A percentile compares a stretch with the other conserved stretches of the same genome.
Evolutionary conservation across 2,329 filamentous ascomycete genomes (phyloP).

Genomic region (Alternaria atra): DNA sequence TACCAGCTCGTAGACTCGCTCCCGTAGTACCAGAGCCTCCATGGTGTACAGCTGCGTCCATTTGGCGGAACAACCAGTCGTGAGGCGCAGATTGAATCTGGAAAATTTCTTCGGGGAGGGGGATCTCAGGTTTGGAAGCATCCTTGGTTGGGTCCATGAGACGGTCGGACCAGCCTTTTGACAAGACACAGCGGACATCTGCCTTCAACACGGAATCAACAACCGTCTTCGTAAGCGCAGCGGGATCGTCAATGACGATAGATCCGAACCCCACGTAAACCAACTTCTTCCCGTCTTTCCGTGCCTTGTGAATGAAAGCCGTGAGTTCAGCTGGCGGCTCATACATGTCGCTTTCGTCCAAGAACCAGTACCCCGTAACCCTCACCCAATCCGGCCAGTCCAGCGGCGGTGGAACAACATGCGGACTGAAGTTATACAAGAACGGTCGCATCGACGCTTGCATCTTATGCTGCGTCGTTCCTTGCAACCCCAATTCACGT

Average conservation of each 20-base stretch:
- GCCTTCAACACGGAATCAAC: constrained; percentile 90
- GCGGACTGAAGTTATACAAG: constrained; percentile 94
- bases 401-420: constrained; percentile 89
- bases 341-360: constrained; percentile 77
- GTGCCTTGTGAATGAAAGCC: constrained; percentile 84
- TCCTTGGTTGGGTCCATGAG: constrained; percentile 62
- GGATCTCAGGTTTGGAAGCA: constrained; percentile 69
- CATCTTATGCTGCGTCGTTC: constrained; percentile 87
- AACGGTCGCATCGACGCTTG: constrained; percentile 98
- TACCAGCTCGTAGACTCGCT: constrained; percentile 86
- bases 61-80: constrained; percentile 94
- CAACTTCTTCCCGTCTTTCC: constrained; percentile 83
- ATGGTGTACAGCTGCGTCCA: constrained; percentile 94
- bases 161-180: constrained; percentile 96
- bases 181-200: constrained; percentile 92
- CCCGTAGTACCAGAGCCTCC: constrained; percentile 95
- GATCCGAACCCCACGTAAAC: constrained; percentile 98
- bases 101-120: constrained; percentile 80
- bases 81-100: constrained; percentile 92
- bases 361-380: constrained; percentile 97
- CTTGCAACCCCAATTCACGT: constrained; percentile 77
- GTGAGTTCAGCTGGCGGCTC: constrained; percentile 77
- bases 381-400: constrained; percentile 98
- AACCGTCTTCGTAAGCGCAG: constrained; percentile 88
- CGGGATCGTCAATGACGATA: constrained; percentile 90